Base-by-base conservation (phyloP, 1,284 basidiomycete genomes). In the Marasmius tenuissimus region DNA sequence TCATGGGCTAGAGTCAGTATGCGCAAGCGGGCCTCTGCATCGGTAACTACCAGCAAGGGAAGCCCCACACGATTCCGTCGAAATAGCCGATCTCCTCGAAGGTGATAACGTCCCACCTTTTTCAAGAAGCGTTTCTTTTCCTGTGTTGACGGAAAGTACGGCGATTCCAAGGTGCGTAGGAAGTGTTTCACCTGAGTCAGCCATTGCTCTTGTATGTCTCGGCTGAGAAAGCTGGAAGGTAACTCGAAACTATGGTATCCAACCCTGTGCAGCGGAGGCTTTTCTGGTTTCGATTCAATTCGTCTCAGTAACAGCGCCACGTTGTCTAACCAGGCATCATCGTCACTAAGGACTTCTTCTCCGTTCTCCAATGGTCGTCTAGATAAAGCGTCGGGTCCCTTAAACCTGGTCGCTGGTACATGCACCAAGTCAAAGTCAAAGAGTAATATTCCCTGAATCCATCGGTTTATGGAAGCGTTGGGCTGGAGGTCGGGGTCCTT, bases 281-380 rank as follows among this genome's bases (percentile, higher is more conserved):
- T 49, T n/a, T 16, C 16, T 10, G 48, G 16, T 9, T 9, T 40
- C 9, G 9, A 9, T 40, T 16, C 39, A 40, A 16, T 10, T 10
- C 9, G 48, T 9, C 18, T 10, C 10, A 10, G 8, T 9, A 49
- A 49, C 20, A 54, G 14, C 34, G 16, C 22, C 12, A 73, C 59
- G 0, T 69, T 62, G 66, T 78, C 73, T 1, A 77, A 64, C 76
- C 74, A 76, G 18, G 68, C 67, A 16, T 77, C 74, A 57, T 71
- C 68, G 53, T 71, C 68, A 5, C 63, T 64, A 11, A 53, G 38
- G 3, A 2, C 20, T 11, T 22, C 53, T 34, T 67, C 63, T 33
- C 60, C 62, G 5, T 64, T 58, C 39, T 63, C 68, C 34, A 63
- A 64, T 0, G 57, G 34, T 38, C 64, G 45, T 20, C 71, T 49